Percentiles rank a stretch among this genome's conserved stretches.
Evolutionary conservation across 768 basidiomycete species (phyloP).

Genomic region (Porphyrellus cyaneotinctus): DNA sequence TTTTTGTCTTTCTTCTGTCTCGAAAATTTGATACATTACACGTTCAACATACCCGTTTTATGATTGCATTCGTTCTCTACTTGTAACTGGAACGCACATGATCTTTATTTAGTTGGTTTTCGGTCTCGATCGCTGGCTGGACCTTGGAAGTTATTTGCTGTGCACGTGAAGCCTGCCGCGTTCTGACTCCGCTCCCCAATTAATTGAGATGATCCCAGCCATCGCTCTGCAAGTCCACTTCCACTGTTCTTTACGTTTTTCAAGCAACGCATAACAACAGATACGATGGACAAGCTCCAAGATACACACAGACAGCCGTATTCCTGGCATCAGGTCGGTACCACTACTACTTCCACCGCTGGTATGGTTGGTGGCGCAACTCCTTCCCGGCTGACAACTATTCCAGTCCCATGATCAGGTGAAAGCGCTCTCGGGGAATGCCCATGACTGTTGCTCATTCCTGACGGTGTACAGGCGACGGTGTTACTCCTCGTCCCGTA

Average conservation of each 20-base stretch:
- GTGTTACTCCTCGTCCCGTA: conserved; percentile 72
- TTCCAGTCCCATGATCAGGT: conserved; percentile 83
- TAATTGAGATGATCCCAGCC: conserved; percentile 22
- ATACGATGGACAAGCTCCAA: conserved; percentile 24
- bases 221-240: conserved; percentile 7
- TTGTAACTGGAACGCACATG: conserved; percentile 29
- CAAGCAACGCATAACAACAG: conserved; percentile 12
- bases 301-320: conserved; percentile 44
- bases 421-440: conserved; percentile 17
- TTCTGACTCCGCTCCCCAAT: conserved; percentile 35
- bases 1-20: neutral
- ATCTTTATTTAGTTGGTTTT: conserved; percentile 16
- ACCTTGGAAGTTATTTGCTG: neutral
- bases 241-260: conserved; percentile 9
- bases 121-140: neutral
- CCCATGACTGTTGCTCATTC: conserved; percentile 13
- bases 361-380: conserved; percentile 14
- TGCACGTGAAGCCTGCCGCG: conserved; percentile 27
- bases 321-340: conserved; percentile 82
- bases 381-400: conserved; percentile 13
- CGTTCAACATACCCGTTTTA: conserved; percentile 26
- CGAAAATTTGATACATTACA: conserved; percentile 11
- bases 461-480: conserved; percentile 52
- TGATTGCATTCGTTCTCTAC: conserved; percentile 14
- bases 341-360: neutral